Percentiles rank a stretch among this genome's conserved stretches.
These are phyloP conservation scores for Hortiboletus flavorubellus DNA, from an alignment of 768 basidiomycete genomes.

Conservation along the genomic window DNA sequence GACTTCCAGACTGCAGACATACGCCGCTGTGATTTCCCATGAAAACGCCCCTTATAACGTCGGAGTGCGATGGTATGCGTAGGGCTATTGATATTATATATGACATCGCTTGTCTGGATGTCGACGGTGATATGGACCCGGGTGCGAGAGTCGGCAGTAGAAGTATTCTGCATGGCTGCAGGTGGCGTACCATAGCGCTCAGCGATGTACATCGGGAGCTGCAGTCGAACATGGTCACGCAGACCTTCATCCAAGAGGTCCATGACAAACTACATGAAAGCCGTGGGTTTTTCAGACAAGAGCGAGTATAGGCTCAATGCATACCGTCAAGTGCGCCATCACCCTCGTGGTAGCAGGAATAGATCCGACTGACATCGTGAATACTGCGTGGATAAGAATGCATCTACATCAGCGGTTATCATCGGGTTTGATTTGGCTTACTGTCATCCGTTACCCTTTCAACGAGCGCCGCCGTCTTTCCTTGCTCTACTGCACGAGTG, in stretches of 20 bases:
- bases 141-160: constrained; percentile 30
- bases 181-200: constrained; percentile 51
- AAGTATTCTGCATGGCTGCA: constrained; percentile 32
- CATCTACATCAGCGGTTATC: neutral
- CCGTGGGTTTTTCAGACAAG: neutral
- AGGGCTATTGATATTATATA: constrained; percentile 41
- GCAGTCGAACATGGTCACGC: constrained; percentile 48
- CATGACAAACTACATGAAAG: constrained; percentile 44
- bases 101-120: constrained; percentile 47
- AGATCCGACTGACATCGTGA: constrained; percentile 56
- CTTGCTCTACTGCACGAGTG: constrained; percentile 38
- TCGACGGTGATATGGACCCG: constrained; percentile 41
- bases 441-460: constrained; percentile 52
- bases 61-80: constrained; percentile 39
- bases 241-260: constrained; percentile 50
- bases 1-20: constrained; percentile 41
- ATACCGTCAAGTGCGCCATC: constrained; percentile 41
- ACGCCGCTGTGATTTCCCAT: constrained; percentile 38
- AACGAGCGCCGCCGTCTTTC: constrained; percentile 42
- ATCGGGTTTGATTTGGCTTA: constrained; percentile 24
- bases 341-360: constrained; percentile 43
- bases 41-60: constrained; percentile 34
- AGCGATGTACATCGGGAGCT: constrained; percentile 49
- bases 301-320: constrained; percentile 5
- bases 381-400: constrained; percentile 35